A percentile compares a stretch with the other conserved stretches of the same genome.
These are phyloP conservation scores for Lachnellula arida DNA, from an alignment of 2,329 filamentous ascomycete species.

Conservation along the genomic window DNA sequence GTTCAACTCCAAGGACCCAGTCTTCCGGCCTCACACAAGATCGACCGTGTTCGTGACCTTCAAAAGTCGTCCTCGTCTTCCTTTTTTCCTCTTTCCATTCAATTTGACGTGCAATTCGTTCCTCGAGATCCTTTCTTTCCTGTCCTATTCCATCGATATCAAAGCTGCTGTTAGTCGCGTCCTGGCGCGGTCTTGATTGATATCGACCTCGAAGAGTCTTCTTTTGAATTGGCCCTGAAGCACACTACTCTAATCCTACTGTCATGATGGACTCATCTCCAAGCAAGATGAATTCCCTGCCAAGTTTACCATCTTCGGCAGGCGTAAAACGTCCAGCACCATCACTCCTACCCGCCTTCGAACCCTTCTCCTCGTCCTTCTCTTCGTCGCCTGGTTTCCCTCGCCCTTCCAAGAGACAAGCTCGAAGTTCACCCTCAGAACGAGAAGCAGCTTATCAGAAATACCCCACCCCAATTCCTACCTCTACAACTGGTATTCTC, in stretches of 20 bases:
- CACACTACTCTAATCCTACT: conserved; percentile 10
- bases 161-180: conserved; percentile 10
- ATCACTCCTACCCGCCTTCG: conserved; percentile 71
- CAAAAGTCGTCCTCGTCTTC: conserved; percentile 16
- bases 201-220: conserved; percentile 19
- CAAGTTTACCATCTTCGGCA: conserved; percentile 30
- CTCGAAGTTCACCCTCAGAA: conserved; percentile 40
- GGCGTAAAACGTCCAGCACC: conserved; percentile 59
- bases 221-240: neutral
- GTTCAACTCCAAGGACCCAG: conserved; percentile 11
- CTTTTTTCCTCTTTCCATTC: conserved; percentile 10
- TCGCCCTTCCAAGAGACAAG: conserved; percentile 64
- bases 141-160: conserved; percentile 7
- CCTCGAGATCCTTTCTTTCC: neutral
- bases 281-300: conserved; percentile 29
- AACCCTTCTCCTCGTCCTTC: conserved; percentile 61
- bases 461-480: conserved; percentile 91
- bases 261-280: conserved; percentile 34
- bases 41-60: conserved; percentile 28
- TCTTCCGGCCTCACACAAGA: conserved; percentile 16
- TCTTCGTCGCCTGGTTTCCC: conserved; percentile 60
- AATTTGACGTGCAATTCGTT: conserved; percentile 7
- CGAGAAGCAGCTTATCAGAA: conserved; percentile 39
- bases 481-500: conserved; percentile 86
- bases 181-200: conserved; percentile 16